Evolutionary conservation across 345 rosid species (phyloP), one percentile per base, ranked within the genome.

Genomic region (Camelina laxa): DNA sequence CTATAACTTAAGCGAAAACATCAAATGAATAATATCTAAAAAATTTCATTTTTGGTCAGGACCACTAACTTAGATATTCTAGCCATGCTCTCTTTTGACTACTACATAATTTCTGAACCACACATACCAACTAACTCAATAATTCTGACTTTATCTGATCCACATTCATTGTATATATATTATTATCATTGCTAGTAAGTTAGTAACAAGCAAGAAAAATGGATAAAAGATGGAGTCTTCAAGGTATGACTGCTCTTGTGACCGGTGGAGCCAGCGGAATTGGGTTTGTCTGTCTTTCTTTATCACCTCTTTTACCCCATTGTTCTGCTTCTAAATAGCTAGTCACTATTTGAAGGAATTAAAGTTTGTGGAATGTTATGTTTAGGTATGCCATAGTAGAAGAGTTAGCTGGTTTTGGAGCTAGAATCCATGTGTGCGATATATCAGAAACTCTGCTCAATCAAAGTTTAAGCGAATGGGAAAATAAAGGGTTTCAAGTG

Each of bases 361-460:
- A 27, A 39, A 27, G 14, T 67, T 30, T 59, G 22, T 67, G 33
- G 16, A 75, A 38, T 42, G 21, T 54, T 61, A 38, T 42, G 31
- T 54, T 61, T 38, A 77, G 80, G 47, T 33, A 77, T 63, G 72
- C 80, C 36, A 62, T 70, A 54, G 80, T 77, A 58, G 80, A 76
- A 2, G 76, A 70, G 50, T 45, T 76, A 13, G 80, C 61, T 42
- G 10, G 66, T 2, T 64, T 77, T 56, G 80, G 80, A 13, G 80
- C 75, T 1, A 70, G 4, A 62, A 1, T 76, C 17, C 70, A 76
- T 62, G 41, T 64, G 1, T 76, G 80, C 0, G 74, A 69, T 50
- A 76, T 44, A 4, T 60, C 74, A 2, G 51, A 76, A 70, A 9
- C 36, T 19, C 0, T 19, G 13, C 80, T 76, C 0, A 62, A 76